These are phyloP conservation scores for Salvia miltiorrhiza DNA, from an alignment of 257 asterid species.

Conservation along the genomic window DNA sequence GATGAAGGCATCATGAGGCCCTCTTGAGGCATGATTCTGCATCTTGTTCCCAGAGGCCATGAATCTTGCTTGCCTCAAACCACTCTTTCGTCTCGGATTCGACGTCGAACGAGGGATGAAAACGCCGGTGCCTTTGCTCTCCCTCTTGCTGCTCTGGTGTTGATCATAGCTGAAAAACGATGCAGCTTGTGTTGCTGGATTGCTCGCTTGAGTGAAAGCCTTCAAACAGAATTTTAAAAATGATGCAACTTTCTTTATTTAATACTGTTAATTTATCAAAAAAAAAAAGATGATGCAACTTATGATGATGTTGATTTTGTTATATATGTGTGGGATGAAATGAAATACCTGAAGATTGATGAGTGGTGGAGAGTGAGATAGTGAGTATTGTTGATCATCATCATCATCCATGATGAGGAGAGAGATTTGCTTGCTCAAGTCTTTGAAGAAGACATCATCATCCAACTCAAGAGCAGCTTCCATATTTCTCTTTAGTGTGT, in stretches of 20 bases:
- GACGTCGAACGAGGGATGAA: slow-evolving; percentile 69
- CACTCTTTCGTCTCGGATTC: slow-evolving; percentile 43
- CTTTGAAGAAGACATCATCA: slow-evolving; percentile 82
- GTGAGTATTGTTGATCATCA: slow-evolving; percentile 22
- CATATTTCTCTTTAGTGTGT: slow-evolving; percentile 21
- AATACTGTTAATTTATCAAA: too few species aligned
- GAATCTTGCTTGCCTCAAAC: slow-evolving; percentile 41
- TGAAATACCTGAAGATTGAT: slow-evolving; percentile 51
- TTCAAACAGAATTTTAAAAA: slow-evolving; percentile 8
- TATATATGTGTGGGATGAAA: neutral
- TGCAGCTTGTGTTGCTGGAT: slow-evolving; percentile 35
- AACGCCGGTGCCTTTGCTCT: slow-evolving; percentile 89
- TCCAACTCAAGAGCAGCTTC: slow-evolving; percentile 62
- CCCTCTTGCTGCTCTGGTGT: slow-evolving; percentile 44
- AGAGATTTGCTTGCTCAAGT: slow-evolving; percentile 78
- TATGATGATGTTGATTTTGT: neutral
- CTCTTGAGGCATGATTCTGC: slow-evolving; percentile 41
- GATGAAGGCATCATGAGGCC: slow-evolving; percentile 30
- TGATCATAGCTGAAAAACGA: slow-evolving; percentile 35
- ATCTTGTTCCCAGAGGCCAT: slow-evolving; percentile 38
- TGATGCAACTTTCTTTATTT: too few species aligned
- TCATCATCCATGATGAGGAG: slow-evolving; percentile 86
- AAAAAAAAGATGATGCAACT: too few species aligned
- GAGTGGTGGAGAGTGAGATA: slow-evolving; percentile 37
- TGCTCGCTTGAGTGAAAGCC: slow-evolving; percentile 44